Evolutionary conservation across 176 grass and related monocot genomes (phyloP), one percentile per base, ranked within the genome.

Genomic region (Oryza glumipatula): DNA sequence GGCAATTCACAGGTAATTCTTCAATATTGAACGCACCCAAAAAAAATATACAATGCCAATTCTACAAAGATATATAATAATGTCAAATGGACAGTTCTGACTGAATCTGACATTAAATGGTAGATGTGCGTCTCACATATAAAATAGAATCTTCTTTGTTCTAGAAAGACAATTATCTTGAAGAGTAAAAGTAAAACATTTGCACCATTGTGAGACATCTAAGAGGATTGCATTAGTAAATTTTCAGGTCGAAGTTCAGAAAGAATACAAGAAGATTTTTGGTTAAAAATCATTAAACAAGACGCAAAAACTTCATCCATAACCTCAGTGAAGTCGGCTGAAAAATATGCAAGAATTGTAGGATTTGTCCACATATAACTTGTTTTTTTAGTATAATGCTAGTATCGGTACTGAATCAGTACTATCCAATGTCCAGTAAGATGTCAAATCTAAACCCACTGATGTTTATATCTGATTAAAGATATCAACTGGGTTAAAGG

Each of bases 1-100:
- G 66, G n/a, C 61, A 80, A 6, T 76, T 81, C 23, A 80, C 11
- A 46, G 46, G 22, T 47, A 66, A 73, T 66, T 35, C 19, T 67
- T 58, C 46, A 68, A 76, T 19, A 92, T 30, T 70, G 36, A 76
- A 83, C 30, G 30, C 9, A 11, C 10, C 35, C 5, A 4, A 54
- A 3, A 54, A 58, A 58, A 21, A 8, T 58, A 58, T 58, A 58
- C 2, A 5, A 21, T 21, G 51, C 19, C 6, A 61, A 61, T 23
- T 22, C 12, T 19, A 43, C 9, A 69, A 54, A 76, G 43, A 44
- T 44, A 44, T 44, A 44, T 44, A 13, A 19, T 69, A 69, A 9
- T 21, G 41, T 32, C 32, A 68, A 24, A 70, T 24, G 6, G 58
- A 13, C 1, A 26, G 15, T 9, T 30, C 13, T 43, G 43, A 44